These are phyloP conservation scores for Aspergillus brunneoviolaceus DNA, from an alignment of 2,329 filamentous ascomycete species.

Conservation along the genomic window DNA sequence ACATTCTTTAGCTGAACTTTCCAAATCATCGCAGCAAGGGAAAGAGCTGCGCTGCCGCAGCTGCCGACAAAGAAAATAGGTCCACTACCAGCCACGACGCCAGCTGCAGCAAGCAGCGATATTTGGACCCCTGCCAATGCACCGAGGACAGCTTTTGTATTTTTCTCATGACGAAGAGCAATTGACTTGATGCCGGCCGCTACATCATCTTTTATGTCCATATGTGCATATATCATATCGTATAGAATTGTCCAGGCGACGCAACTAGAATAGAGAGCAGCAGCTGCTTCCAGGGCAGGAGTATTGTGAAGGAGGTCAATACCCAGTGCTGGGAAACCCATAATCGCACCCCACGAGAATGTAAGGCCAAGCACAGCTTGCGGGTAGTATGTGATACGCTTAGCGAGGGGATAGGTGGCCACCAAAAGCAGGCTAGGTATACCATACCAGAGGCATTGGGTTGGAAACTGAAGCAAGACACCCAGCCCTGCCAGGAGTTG, in stretches of 20 bases:
- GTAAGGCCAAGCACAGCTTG: conserved; percentile 53
- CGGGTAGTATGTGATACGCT: conserved; percentile 55
- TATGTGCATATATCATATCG: conserved; percentile 54
- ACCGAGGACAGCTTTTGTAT: conserved; percentile 46
- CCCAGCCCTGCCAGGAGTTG: conserved; percentile 45
- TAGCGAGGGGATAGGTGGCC: conserved; percentile 52
- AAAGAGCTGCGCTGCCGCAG: conserved; percentile 56
- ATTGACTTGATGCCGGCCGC: conserved; percentile 53
- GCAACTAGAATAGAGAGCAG: conserved; percentile 48
- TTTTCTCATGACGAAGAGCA: conserved; percentile 49
- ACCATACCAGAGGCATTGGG: conserved; percentile 45
- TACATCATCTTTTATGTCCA: conserved; percentile 53
- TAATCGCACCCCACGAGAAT: conserved; percentile 53
- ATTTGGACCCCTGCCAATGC: conserved; percentile 44
- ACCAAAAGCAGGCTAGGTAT: conserved; percentile 46
- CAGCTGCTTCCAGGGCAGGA: conserved; percentile 38
- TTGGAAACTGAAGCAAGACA: conserved; percentile 45
- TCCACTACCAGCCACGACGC: conserved; percentile 53
- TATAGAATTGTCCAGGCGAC: conserved; percentile 51
- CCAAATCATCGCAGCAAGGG: conserved; percentile 60
- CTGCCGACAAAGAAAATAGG: conserved; percentile 59
- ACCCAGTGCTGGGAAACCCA: conserved; percentile 49
- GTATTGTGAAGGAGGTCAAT: conserved; percentile 45
- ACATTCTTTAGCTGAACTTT: conserved; percentile 58
- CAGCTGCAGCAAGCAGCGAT: conserved; percentile 44